phyloP scores from a whole-genome alignment of 495 filamentous ascomycete genomes.

The Hypoxylon fuscum region DNA sequence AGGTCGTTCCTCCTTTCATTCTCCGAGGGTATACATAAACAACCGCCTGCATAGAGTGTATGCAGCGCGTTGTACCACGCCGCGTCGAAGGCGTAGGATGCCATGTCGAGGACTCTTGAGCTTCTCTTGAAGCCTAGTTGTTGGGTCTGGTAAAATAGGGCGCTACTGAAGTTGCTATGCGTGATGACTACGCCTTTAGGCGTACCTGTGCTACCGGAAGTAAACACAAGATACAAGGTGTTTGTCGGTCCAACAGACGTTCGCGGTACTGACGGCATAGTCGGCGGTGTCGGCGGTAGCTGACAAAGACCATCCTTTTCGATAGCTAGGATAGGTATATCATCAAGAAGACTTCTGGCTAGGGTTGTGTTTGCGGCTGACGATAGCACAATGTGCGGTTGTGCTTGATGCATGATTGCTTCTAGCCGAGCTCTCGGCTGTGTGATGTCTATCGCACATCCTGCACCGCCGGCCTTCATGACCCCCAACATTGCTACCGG shows the following conservation, averaged over 20 bases:
- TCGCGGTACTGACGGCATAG: too few relatives aligned
- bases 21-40: too few relatives aligned
- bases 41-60: too few relatives aligned
- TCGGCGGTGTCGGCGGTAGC: too few relatives aligned
- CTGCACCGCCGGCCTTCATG: conserved; percentile 53
- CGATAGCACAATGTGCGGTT: too few relatives aligned
- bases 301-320: too few relatives aligned
- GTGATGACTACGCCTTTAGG: conserved; percentile 57
- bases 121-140: conserved; percentile 45
- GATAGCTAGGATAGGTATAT: too few relatives aligned
- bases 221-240: conserved; percentile 63
- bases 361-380: too few relatives aligned
- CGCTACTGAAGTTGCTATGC: conserved; percentile 51
- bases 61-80: conserved; percentile 24
- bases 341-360: too few relatives aligned
- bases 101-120: conserved; percentile 64
- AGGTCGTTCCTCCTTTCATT: too few relatives aligned
- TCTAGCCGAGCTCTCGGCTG: conserved; percentile 26
- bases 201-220: conserved; percentile 68
- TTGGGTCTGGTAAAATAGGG: conserved; percentile 47
- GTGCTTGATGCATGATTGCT: conserved; percentile 17
- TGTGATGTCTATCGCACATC: conserved; percentile 5
- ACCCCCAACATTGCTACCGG: conserved; percentile 53
- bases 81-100: conserved; percentile 68
- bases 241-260: too few relatives aligned